Conservation (phyloP, 2,329 filamentous ascomycete species). For the Podosphaera aphanis region DNA sequence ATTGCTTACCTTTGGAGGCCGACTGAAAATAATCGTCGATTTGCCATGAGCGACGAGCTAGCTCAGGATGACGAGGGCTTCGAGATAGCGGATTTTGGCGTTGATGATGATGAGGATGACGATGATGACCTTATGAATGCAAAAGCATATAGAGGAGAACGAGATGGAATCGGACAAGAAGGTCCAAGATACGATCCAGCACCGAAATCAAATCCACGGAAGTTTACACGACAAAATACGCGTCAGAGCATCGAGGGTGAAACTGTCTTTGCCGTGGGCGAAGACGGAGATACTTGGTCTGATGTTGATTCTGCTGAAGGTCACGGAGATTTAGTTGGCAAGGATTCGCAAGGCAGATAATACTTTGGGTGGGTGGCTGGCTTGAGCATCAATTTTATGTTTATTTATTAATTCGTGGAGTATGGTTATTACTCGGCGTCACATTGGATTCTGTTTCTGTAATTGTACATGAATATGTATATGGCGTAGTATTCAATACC, state of each 20-base stretch:
- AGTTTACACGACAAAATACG: conserved; percentile 18
- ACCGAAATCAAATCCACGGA: conserved; percentile 5
- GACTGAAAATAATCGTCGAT: conserved; percentile 85
- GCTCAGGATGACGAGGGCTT: conserved; percentile 97
- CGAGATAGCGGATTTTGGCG: conserved; percentile 79
- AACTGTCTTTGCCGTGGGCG: conserved; percentile 86
- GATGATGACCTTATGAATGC: conserved; percentile 28
- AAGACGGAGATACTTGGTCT: conserved; percentile 60
- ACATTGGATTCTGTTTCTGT: not conserved
- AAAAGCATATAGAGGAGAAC: conserved; percentile 21
- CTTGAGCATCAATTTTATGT: too few relatives aligned
- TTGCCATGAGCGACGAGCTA: conserved; percentile 97
- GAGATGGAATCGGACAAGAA: conserved; percentile 19
- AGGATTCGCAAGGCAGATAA: conserved; percentile 6
- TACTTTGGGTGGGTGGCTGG: not conserved
- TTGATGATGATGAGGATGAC: conserved; percentile 38
- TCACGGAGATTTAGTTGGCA: conserved; percentile 26
- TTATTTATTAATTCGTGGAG: not conserved
- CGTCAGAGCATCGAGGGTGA: conserved; percentile 57
- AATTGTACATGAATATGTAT: too few relatives aligned
- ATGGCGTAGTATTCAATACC: too few relatives aligned
- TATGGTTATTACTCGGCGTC: not conserved
- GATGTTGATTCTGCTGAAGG: conserved; percentile 44
- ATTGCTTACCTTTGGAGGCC: conserved; percentile 92
- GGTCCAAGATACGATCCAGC: conserved; percentile 17